These are phyloP conservation scores for Leccinum fibrillosum DNA, from an alignment of 768 basidiomycete genomes.

Conservation along the genomic window DNA sequence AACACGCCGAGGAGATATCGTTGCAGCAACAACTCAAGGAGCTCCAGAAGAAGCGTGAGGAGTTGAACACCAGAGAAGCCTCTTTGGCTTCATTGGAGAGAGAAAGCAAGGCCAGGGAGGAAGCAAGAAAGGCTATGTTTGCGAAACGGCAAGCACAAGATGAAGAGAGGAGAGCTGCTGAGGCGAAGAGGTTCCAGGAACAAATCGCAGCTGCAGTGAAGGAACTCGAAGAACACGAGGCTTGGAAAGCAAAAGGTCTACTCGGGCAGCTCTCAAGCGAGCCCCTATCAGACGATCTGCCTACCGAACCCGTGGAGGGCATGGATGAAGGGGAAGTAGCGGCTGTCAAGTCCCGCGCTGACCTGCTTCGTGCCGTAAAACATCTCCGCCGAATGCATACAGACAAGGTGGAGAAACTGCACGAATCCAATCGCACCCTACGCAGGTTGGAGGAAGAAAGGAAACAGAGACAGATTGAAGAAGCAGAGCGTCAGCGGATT, in stretches of 20 bases:
- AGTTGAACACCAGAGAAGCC: slow-evolving; percentile 18
- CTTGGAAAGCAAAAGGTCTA: slow-evolving; percentile 5
- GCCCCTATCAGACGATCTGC: slow-evolving; percentile 8
- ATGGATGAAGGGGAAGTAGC: slow-evolving; percentile 19
- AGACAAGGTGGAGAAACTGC: slow-evolving; percentile 17
- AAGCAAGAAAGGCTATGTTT: slow-evolving; percentile 14
- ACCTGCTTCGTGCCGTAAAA: slow-evolving; percentile 12
- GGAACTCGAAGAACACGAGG: slow-evolving; percentile 14
- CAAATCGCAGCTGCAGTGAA: slow-evolving; percentile 19
- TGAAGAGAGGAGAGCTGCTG: slow-evolving; percentile 19
- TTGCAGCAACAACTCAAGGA: slow-evolving; percentile 21
- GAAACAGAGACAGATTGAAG: slow-evolving; percentile 13
- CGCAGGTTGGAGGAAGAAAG: slow-evolving; percentile 25
- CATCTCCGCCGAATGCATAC: slow-evolving; percentile 16
- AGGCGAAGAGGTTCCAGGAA: slow-evolving; percentile 16
- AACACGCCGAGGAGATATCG: slow-evolving; percentile 15
- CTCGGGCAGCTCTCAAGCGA: background rate
- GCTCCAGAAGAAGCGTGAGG: slow-evolving; percentile 16
- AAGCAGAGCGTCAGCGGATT: slow-evolving; percentile 13
- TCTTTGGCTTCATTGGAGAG: slow-evolving; percentile 19
- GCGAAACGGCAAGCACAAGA: slow-evolving; percentile 25
- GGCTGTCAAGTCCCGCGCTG: slow-evolving; percentile 6
- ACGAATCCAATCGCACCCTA: slow-evolving; percentile 15
- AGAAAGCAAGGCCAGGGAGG: slow-evolving; percentile 26
- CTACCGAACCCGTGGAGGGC: slow-evolving; percentile 19